Evolutionary conservation across 2,329 filamentous ascomycete genomes (phyloP).

Genomic region (Diplodia corticola): DNA sequence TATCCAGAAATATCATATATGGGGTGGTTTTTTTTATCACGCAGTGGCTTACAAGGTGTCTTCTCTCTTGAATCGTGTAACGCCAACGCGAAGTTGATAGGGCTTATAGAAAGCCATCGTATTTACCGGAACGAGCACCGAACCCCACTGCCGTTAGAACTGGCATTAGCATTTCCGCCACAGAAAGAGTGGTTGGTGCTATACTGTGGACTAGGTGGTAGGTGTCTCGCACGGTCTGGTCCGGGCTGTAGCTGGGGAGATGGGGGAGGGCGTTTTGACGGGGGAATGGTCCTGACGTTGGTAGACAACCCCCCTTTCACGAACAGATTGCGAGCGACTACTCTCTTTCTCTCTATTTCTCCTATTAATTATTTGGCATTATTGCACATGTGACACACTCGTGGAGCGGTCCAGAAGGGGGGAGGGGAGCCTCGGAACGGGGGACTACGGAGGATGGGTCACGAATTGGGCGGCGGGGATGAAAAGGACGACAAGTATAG

Average conservation of each 20-base stretch:
- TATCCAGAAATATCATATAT: not conserved
- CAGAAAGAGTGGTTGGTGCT: no score
- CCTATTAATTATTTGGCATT: not conserved
- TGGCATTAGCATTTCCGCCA: no score
- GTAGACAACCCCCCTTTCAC: not conserved
- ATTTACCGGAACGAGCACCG: no score
- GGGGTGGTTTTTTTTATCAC: not conserved
- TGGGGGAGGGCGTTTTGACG: not conserved
- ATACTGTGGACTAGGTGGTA: no score
- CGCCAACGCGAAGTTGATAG: no score
- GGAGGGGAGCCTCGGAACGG: not conserved
- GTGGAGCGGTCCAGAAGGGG: not conserved
- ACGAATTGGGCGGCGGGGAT: not conserved
- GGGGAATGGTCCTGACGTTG: not conserved
- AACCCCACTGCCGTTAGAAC: no score
- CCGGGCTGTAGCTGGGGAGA: no score
- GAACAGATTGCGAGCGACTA: not conserved
- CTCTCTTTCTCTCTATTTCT: not conserved
- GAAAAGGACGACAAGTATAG: not conserved
- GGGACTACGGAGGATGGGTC: not conserved
- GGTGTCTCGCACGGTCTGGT: no score
- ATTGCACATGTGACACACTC: not conserved
- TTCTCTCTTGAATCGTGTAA: not conserved
- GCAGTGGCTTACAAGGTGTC: not conserved
- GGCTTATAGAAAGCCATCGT: no score